Base-by-base conservation (phyloP, 2,329 filamentous ascomycete genomes). In the Stachybotrys chartarum region DNA sequence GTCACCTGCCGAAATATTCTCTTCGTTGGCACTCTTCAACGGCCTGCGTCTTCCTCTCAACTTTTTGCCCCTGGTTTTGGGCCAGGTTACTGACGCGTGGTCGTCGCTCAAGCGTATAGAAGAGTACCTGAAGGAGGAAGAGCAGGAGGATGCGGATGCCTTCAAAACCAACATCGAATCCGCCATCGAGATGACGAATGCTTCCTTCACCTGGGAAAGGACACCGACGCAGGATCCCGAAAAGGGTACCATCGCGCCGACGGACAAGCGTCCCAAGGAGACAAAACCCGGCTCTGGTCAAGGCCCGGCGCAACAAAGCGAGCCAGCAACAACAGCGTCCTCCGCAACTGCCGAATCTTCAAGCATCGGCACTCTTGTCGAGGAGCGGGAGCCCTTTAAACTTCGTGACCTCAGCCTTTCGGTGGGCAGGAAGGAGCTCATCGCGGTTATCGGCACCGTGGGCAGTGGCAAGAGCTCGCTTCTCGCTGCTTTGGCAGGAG, bases 21-120 rank as follows among this genome's bases (percentile, higher is more conserved):
- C 93, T 0, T 97, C 93, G 0, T 79, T 97, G 14, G 93, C 93
- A 0, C 75, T 97, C 7, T 99, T 97, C 80, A 97, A 97, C 70
- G 86, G 88, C 6, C 79, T 99, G 48, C 85, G 94, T 47, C 83
- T 97, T 70, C 94, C 94, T 1, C 80, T 99, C 53, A 97, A 96
- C 66, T 73, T 97, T 64, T 77, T 97, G 2, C 93, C 93, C 0
- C 74, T 96, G 59, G 89, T 97, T 48, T 86, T 97, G 61, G 90
- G 91, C 35, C 91, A 96, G 68, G 84, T 91, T 1, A 90, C 92
- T 14, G 94, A 99, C 72, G 94, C 91, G 1, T 91, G 87, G 78
- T 87, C 88, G 1, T 96, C 92, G 0, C 66, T 97, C 7, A 82
- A 85, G 57, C 88, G 94, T 57, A 92, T 97, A 39, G 85, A 97